These are phyloP conservation scores for Cicer bijugum DNA, from an alignment of 306 rosid genomes.

Conservation along the genomic window DNA sequence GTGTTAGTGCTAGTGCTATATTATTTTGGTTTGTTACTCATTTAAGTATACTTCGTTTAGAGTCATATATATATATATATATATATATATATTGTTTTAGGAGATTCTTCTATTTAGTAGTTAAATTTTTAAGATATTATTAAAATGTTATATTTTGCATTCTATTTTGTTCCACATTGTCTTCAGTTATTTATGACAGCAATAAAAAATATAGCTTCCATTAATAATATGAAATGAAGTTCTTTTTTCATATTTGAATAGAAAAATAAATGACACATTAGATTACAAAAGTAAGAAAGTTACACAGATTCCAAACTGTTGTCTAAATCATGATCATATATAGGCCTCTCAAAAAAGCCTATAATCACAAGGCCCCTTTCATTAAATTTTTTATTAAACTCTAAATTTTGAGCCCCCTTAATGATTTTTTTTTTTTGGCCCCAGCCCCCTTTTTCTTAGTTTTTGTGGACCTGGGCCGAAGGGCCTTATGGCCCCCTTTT, in stretches of 20 bases:
- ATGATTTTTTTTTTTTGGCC: too few species aligned
- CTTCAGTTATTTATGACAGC: constrained; percentile 16
- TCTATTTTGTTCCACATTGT: constrained; percentile 12
- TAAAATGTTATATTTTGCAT: neutral
- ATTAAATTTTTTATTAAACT: too few species aligned
- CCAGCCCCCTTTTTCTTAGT: too few species aligned
- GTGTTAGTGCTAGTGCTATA: too few species aligned
- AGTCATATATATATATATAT: neutral
- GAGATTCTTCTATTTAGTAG: constrained; percentile 19
- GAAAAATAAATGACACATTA: neutral
- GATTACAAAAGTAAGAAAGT: too few species aligned
- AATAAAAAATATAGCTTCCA: neutral
- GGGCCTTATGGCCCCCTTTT: too few species aligned
- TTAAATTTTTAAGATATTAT: constrained; percentile 26
- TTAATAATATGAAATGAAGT: neutral
- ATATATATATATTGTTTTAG: neutral
- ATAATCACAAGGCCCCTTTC: too few species aligned
- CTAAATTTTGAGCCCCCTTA: too few species aligned
- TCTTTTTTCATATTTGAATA: neutral
- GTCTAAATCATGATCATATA: too few species aligned
- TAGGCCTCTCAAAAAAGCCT: too few species aligned
- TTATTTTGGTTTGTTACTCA: neutral
- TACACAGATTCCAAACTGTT: neutral
- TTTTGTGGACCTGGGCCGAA: too few species aligned
- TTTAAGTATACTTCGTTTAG: neutral